Evolutionary conservation across 306 rosid genomes (phyloP).

Genomic region (Quercus rubra): DNA sequence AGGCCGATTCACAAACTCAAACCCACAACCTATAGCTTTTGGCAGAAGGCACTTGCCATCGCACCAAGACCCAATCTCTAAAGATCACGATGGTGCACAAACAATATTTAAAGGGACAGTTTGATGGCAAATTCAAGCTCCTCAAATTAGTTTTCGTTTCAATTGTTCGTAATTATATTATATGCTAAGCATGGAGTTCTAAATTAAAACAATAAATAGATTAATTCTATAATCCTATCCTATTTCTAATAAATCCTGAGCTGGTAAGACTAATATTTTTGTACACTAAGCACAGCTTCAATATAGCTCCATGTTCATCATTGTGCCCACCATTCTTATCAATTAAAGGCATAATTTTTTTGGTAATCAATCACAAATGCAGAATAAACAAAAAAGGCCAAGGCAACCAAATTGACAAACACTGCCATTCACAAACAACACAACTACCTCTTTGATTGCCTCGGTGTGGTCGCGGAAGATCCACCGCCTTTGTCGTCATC

Average conservation of each 20-base stretch:
- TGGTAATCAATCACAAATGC: neutral
- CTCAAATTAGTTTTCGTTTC: neutral
- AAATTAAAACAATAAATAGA: neutral
- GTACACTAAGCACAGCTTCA: neutral
- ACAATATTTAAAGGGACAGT: neutral
- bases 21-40: no score
- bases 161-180: neutral
- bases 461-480: constrained; percentile 55
- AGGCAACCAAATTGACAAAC: neutral
- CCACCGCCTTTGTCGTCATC: constrained; percentile 69
- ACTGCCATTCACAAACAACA: neutral
- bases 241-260: neutral
- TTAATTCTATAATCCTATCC: neutral
- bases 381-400: neutral
- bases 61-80: neutral
- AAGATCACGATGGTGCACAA: neutral
- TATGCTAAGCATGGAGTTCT: neutral
- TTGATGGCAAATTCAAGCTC: neutral
- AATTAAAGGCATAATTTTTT: neutral
- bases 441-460: constrained; percentile 69
- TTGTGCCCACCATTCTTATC: neutral
- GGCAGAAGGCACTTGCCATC: neutral
- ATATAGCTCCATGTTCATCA: neutral
- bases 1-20: no score
- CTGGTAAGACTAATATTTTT: neutral